Percentiles rank a stretch among this genome's conserved stretches.
Evolutionary conservation across 2,329 filamentous ascomycete genomes (phyloP).

Genomic region (Corniculantispora saksenae): DNA sequence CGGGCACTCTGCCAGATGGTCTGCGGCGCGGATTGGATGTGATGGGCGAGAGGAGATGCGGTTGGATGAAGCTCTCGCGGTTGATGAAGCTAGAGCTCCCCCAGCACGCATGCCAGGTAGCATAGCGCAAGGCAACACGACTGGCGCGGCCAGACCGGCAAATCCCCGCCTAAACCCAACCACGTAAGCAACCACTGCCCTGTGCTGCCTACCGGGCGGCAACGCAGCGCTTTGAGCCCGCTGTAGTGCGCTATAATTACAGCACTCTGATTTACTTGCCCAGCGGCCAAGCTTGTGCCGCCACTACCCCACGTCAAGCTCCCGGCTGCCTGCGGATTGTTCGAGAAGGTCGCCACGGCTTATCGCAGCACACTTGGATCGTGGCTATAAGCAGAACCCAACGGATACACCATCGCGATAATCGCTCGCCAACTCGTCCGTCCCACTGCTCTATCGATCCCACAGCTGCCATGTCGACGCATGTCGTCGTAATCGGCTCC

Average conservation of each 20-base stretch:
- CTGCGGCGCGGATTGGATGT: conserved; percentile 1
- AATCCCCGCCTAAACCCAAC: conserved; percentile 20
- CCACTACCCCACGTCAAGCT: conserved; percentile 19
- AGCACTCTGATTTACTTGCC: neutral
- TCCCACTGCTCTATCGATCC: neutral
- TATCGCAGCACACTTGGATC: neutral
- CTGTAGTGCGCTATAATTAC: conserved; percentile 14
- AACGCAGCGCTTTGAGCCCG: neutral
- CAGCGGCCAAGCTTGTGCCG: neutral
- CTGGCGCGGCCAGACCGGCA: conserved; percentile 21
- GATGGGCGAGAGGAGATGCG: neutral
- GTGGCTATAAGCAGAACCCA: neutral
- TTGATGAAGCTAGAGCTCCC: conserved; percentile 19
- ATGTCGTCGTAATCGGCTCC: conserved; percentile 84
- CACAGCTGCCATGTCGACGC: conserved; percentile 67
- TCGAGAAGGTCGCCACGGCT: conserved; percentile 20
- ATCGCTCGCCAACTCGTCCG: neutral
- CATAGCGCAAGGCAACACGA: conserved; percentile 22
- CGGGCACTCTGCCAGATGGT: neutral
- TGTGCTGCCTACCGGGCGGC: conserved; percentile 4
- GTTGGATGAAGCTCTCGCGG: conserved; percentile 16
- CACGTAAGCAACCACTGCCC: conserved; percentile 7
- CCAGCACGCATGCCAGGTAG: conserved; percentile 1
- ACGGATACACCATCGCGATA: neutral
- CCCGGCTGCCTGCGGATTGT: conserved; percentile 19